Base-by-base conservation (phyloP, 257 asterid genomes). In the Linaria vulgaris region DNA sequence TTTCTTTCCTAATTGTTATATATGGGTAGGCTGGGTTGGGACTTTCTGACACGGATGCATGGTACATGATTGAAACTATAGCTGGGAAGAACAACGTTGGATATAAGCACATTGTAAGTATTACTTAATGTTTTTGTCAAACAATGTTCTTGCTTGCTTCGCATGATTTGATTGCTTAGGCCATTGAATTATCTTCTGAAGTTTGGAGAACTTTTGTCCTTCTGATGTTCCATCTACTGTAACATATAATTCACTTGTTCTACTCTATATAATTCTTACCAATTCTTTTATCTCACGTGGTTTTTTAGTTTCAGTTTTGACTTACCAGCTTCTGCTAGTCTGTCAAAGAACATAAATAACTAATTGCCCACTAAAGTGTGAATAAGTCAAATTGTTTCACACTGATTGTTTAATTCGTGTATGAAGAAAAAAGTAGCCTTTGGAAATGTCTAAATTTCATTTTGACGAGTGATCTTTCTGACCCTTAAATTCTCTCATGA, bases 1-100 rank as follows among this genome's bases (percentile, higher is more conserved):
- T 70, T 69, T 39, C 72, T 68, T 72, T 60, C 73, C 61, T 72
- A 68, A 55, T 61, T 83, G 72, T 68, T 46, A 50, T n/a, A n/a
- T n/a, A n/a, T 72, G 73, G 66, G 41, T 34, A 91, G 97, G 97
- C 94, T 75, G 99, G 96, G 23, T 70, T 92, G 67, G 99, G 95
- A 71, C 94, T 92, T 78, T 75, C 95, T 51, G 99, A 92, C 69
- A 87, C 79, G 65, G 97, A 92, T 69, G 91, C 97, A 4, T 92
- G 99, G 99, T 73, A 72, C 72, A 78, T 92, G 82, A 87, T 92
- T 68, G 99, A 92, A 76, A 92, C 97, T 50, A 87, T 92, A 52
- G 99, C 99, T 0, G 94, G 95, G 59, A 92, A 89, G 77, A 92
- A 92, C 65, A 92, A 89, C 69, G 81, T 92, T 76, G 96, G 97